A percentile compares a stretch with the other conserved stretches of the same genome.
These are phyloP conservation scores for Scleroderma bovista DNA, from an alignment of 768 basidiomycete genomes.

Conservation along the genomic window DNA sequence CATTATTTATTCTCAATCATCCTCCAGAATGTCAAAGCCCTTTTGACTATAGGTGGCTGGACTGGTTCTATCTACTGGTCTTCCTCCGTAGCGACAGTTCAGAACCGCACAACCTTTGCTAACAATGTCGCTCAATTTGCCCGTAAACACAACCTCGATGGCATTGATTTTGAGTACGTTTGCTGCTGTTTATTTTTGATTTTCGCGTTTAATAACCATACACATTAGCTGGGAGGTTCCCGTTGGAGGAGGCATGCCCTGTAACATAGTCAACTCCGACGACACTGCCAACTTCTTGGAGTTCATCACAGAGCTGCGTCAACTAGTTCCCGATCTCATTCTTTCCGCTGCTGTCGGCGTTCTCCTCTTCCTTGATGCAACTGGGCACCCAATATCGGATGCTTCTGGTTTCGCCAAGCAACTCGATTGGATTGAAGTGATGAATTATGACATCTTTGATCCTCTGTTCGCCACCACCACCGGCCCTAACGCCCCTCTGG, in stretches of 20 bases:
- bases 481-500: constrained; percentile 81
- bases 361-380: constrained; percentile 56
- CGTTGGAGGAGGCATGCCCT: constrained; percentile 55
- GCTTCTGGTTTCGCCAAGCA: constrained; percentile 60
- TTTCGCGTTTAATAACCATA: not conserved
- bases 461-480: constrained; percentile 47
- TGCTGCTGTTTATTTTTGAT: not conserved
- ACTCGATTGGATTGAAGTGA: constrained; percentile 71
- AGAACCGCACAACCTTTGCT: constrained; percentile 55
- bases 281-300: constrained; percentile 78
- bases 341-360: constrained; percentile 70
- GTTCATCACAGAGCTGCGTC: constrained; percentile 69
- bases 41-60: constrained; percentile 66
- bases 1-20: not conserved
- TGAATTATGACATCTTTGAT: constrained; percentile 68
- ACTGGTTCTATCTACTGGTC: constrained; percentile 61
- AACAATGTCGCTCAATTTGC: constrained; percentile 47
- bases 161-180: constrained; percentile 66
- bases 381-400: constrained; percentile 52
- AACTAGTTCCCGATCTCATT: constrained; percentile 48
- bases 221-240: constrained; percentile 83
- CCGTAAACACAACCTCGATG: constrained; percentile 45
- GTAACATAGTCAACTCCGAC: constrained; percentile 54
- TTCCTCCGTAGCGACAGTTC: constrained; percentile 44
- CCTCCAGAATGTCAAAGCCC: constrained; percentile 46